phyloP scores from a whole-genome alignment of 139 green algal species.

The Raphidocelis subcapitata region DNA sequence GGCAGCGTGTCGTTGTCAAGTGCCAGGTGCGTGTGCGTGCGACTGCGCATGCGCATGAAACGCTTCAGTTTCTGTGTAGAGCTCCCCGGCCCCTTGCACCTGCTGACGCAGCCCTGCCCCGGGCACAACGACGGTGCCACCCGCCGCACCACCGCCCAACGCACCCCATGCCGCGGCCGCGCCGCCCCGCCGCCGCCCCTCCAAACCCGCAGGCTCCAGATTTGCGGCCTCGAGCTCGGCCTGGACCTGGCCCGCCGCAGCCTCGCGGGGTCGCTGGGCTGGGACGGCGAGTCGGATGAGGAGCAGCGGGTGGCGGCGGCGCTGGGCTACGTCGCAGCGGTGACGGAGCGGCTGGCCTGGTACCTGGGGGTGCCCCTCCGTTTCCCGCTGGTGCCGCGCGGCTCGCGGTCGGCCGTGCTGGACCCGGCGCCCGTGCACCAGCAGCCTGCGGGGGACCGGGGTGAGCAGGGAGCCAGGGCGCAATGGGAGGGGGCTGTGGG shows the following conservation, averaged over 20 bases:
- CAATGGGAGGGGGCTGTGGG: slow-evolving; percentile 1
- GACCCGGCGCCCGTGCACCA: slow-evolving; percentile 32
- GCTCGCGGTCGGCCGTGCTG: slow-evolving; percentile 50
- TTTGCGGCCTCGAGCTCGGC: slow-evolving; percentile 40
- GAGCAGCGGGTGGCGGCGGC: slow-evolving; percentile 46
- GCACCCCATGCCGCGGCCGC: no score
- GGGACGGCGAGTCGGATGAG: slow-evolving; percentile 37
- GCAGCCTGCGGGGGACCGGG: slow-evolving; percentile 3
- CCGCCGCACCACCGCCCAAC: no score
- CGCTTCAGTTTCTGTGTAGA: no score
- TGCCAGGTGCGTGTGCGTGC: no score
- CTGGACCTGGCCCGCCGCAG: slow-evolving; percentile 24
- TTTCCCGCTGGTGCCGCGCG: slow-evolving; percentile 54
- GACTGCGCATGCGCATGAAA: no score
- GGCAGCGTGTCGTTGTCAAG: not conserved
- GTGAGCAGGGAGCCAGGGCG: not conserved
- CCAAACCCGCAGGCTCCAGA: not conserved
- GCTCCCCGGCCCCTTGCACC: no score
- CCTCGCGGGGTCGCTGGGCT: slow-evolving; percentile 40
- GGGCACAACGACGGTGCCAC: no score
- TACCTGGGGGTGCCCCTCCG: slow-evolving; percentile 71
- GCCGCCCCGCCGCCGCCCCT: not conserved
- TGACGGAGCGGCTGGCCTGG: slow-evolving; percentile 42
- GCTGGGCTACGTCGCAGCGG: slow-evolving; percentile 64
- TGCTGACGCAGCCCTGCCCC: no score